Evolutionary conservation across 805 yeast species (phyloP).

Genomic region (Naumovozyma castellii): DNA sequence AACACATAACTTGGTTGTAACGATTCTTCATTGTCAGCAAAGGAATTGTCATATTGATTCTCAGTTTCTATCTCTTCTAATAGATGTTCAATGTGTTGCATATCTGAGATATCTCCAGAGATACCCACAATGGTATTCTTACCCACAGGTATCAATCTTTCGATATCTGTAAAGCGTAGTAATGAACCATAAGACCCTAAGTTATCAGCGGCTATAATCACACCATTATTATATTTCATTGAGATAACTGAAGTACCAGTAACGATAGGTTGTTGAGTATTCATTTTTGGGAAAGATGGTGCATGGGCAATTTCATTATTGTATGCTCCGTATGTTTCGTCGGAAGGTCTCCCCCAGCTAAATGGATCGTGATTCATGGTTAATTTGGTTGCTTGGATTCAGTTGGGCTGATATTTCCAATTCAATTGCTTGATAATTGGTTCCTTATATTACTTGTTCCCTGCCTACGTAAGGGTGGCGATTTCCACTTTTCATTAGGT

Average conservation of each 20-base stretch:
- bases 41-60: slow-evolving; percentile 59
- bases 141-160: slow-evolving; percentile 80
- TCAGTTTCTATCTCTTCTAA: slow-evolving; percentile 73
- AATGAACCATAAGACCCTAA: slow-evolving; percentile 90
- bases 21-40: slow-evolving; percentile 40
- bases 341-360: slow-evolving; percentile 91
- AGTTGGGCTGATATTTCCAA: no score
- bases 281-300: slow-evolving; percentile 56
- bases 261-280: slow-evolving; percentile 89
- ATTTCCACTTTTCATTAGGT: background rate
- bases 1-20: slow-evolving; percentile 82
- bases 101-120: slow-evolving; percentile 89
- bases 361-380: slow-evolving; percentile 90
- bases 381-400: background rate
- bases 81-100: slow-evolving; percentile 69
- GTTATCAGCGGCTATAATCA: slow-evolving; percentile 90
- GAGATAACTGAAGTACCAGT: slow-evolving; percentile 96
- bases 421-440: no score
- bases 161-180: slow-evolving; percentile 74
- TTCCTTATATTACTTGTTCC: no score
- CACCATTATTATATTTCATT: slow-evolving; percentile 81
- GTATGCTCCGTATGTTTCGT: slow-evolving; percentile 73
- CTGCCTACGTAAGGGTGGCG: slow-evolving; percentile 4
- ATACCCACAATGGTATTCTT: slow-evolving; percentile 81
- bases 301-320: slow-evolving; percentile 67